Conservation (phyloP, 345 rosid genomes). For the Acer saccharum region DNA sequence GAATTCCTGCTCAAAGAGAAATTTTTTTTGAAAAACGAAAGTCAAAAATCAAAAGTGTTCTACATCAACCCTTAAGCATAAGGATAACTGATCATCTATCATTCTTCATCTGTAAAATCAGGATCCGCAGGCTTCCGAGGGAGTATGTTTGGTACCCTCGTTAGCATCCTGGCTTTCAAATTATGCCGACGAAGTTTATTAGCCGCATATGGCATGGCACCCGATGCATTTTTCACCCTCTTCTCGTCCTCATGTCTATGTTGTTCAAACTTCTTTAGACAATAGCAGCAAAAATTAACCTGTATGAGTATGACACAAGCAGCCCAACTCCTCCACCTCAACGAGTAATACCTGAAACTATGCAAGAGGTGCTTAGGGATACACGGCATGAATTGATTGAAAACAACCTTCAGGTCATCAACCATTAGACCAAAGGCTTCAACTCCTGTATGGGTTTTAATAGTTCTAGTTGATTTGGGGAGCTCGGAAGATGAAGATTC, state of each 20-base stretch:
- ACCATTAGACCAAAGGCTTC: neutral
- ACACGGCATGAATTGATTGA: neutral
- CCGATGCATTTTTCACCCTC: too few relatives aligned
- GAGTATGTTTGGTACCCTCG: neutral
- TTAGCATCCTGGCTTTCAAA: constrained; percentile 35
- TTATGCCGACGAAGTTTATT: too few relatives aligned
- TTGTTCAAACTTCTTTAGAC: constrained; percentile 18
- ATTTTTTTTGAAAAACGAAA: too few relatives aligned
- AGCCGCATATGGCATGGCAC: too few relatives aligned
- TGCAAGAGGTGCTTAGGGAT: neutral
- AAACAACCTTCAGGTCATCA: neutral
- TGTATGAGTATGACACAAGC: neutral
- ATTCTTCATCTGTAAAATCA: neutral
- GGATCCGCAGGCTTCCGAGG: neutral
- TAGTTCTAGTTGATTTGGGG: neutral
- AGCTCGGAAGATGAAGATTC: neutral
- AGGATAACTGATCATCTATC: neutral
- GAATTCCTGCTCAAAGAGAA: too few relatives aligned
- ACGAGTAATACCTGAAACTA: constrained; percentile 41
- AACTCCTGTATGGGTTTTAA: neutral
- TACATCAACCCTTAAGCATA: too few relatives aligned
- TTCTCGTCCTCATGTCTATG: too few relatives aligned
- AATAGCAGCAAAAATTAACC: neutral
- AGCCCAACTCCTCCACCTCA: constrained; percentile 41
- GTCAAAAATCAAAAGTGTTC: too few relatives aligned